phyloP scores from a whole-genome alignment of 2,329 filamentous ascomycete species.

The Massarina eburnea region DNA sequence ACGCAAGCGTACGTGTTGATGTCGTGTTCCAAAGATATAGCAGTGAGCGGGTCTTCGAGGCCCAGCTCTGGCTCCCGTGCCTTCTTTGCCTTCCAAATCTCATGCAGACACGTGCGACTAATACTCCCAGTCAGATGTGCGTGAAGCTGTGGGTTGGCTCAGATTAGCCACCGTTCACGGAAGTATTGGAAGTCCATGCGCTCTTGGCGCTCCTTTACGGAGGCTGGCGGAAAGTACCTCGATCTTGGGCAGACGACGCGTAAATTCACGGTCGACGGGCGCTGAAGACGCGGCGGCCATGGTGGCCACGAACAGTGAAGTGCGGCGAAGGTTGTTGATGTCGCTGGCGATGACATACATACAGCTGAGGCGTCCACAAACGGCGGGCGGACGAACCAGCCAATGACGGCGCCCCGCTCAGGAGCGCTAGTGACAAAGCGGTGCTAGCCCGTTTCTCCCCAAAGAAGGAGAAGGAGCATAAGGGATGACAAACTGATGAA shows the following conservation, averaged over 20 bases:
- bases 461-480: conserved; percentile 5
- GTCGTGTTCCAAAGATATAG: conserved; percentile 70
- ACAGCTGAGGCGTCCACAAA: no score
- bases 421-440: not conserved
- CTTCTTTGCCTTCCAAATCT: conserved; percentile 69
- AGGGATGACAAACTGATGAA: conserved; percentile 14
- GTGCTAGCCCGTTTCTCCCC: conserved; percentile 4
- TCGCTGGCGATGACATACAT: not conserved
- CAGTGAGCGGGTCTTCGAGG: conserved; percentile 67
- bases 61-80: conserved; percentile 51
- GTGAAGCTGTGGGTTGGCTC: conserved; percentile 60
- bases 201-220: conserved; percentile 16
- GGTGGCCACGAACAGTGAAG: not conserved
- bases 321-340: not conserved
- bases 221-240: conserved; percentile 39
- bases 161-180: conserved; percentile 30
- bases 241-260: conserved; percentile 45
- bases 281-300: conserved; percentile 12
- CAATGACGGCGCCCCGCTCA: not conserved
- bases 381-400: not conserved
- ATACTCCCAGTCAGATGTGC: conserved; percentile 81
- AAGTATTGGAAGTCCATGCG: conserved; percentile 22
- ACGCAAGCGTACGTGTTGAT: conserved; percentile 61
- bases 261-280: conserved; percentile 33
- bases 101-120: conserved; percentile 69